Evolutionary conservation across 345 rosid genomes (phyloP), one percentile per base, ranked within the genome.

Genomic region (Gossypium arboreum): DNA sequence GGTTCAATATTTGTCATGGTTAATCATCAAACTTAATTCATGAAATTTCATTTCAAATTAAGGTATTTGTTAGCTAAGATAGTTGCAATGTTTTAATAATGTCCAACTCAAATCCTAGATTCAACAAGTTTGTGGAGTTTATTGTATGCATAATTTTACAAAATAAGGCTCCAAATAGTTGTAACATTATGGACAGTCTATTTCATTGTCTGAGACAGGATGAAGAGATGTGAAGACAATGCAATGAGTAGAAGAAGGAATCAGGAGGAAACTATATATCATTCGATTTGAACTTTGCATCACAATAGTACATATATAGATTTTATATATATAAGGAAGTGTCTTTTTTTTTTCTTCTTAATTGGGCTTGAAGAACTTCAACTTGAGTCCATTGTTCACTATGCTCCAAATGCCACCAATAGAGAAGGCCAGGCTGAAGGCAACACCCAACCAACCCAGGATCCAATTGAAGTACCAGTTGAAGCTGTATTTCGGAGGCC

Each of bases 401-500:
- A 92, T 82, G 80, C 97, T 94, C 97, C 94, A 94, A 4, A 94
- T 79, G 25, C 97, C 98, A 71, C 98, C 98, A 12, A 94, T 87
- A 15, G 98, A 91, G 80, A 94, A 91, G 43, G 95, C 95, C 86
- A 90, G 68, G 88, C 97, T 92, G 74, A 94, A 94, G 7, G 92
- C 95, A 73, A 94, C 78, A 8, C 98, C 97, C 39, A 94, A 71
- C 98, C 98, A 91, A 41, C 98, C 98, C 59, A 94, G 85, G 16
- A 84, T 90, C 98, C 97, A 94, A 16, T 94, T 88, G 85, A 94
- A 91, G 77, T 92, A 92, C 97, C 97, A 94, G 41, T 84, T 91
- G 90, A 94, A 92, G 87, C 95, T 94, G 83, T 88, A 92, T 73
- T 90, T 94, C 0, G 86, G 41, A 0, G 98, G 97, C 74, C 79